A percentile compares a stretch with the other conserved stretches of the same genome.
phyloP scores from a whole-genome alignment of 2,329 filamentous ascomycete genomes.

The Botryotinia convoluta region DNA sequence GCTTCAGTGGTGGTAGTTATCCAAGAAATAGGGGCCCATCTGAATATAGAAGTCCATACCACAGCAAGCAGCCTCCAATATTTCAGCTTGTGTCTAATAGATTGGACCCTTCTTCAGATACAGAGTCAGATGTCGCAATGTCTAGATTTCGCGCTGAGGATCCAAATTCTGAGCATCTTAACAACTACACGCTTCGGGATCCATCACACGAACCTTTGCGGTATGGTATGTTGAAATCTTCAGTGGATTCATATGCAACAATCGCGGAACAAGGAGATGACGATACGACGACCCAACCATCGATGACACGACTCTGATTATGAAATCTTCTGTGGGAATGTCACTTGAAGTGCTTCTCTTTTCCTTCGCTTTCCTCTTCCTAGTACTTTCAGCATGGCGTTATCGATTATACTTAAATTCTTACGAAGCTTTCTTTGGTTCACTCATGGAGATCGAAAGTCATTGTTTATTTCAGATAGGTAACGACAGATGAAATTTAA shows the following conservation, averaged over 20 bases:
- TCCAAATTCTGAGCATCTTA: neutral
- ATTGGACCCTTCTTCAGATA: neutral
- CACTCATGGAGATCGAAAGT: neutral
- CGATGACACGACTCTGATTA: neutral
- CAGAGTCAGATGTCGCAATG: neutral
- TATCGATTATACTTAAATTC: neutral
- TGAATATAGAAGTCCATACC: neutral
- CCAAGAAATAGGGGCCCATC: neutral
- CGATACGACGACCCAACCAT: neutral
- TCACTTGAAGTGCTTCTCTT: neutral
- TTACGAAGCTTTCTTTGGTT: neutral
- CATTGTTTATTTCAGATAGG: neutral
- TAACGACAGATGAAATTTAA: neutral
- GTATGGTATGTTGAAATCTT: neutral
- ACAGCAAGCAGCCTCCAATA: neutral
- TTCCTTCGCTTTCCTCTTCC: neutral
- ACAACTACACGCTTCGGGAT: neutral
- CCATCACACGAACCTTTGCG: neutral
- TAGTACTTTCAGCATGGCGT: neutral
- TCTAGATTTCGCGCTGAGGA: fast-evolving
- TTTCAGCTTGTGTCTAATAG: too few species aligned
- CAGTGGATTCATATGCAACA: neutral
- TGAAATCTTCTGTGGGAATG: neutral
- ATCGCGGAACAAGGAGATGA: neutral
- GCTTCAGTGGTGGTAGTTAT: neutral